Percentiles rank a stretch among this genome's conserved stretches.
Conservation (phyloP, 768 basidiomycete species). For the Phanerochaete carnosa region DNA sequence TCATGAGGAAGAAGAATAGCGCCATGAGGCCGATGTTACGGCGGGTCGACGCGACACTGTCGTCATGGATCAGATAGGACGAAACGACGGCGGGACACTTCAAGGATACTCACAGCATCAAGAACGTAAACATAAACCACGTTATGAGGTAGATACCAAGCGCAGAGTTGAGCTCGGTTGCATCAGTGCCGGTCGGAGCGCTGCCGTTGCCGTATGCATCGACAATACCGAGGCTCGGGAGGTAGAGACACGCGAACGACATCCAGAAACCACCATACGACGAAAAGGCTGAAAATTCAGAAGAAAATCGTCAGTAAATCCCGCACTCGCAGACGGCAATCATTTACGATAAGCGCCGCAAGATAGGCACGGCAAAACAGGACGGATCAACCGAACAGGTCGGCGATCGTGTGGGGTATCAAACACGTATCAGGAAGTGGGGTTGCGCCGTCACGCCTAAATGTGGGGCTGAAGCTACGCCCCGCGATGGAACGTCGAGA, state of each 20-base stretch:
- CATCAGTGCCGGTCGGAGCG: no score
- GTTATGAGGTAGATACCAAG: conserved; percentile 71
- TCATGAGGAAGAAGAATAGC: conserved; percentile 49
- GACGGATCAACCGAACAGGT: not conserved
- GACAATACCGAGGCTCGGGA: conserved; percentile 64
- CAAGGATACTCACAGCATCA: conserved; percentile 52
- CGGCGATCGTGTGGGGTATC: conserved; percentile 1
- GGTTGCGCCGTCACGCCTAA: conserved; percentile 5
- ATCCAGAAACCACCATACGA: conserved; percentile 90
- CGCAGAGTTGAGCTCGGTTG: conserved; percentile 46
- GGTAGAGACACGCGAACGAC: conserved; percentile 70
- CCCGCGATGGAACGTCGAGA: not conserved
- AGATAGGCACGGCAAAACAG: not conserved
- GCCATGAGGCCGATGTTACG: conserved; percentile 46
- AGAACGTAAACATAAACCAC: conserved; percentile 72
- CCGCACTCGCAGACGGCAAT: not conserved
- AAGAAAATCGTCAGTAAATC: not conserved
- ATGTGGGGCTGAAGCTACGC: conserved; percentile 3
- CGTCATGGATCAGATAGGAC: not conserved
- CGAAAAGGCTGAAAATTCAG: conserved; percentile 54
- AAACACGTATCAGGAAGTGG: conserved; percentile 7
- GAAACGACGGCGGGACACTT: not conserved
- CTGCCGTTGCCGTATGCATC: conserved; percentile 42
- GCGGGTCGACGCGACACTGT: conserved; percentile 48
- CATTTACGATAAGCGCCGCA: not conserved